Evolutionary conservation across 2,329 filamentous ascomycete species (phyloP).

Genomic region (Pestalotiopsis sp.): DNA sequence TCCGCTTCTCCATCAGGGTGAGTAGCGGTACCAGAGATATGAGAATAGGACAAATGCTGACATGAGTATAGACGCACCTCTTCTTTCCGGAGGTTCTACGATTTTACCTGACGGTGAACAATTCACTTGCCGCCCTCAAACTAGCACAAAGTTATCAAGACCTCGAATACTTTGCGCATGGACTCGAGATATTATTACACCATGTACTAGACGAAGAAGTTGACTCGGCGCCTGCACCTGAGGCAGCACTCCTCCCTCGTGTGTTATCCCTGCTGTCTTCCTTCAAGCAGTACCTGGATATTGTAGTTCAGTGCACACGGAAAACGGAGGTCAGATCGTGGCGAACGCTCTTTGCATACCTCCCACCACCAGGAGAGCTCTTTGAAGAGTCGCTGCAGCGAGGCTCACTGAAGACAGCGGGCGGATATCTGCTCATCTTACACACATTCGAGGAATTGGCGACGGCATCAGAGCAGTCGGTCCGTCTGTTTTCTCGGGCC

Average conservation of each 20-base stretch:
- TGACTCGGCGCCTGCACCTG: constrained; percentile 66
- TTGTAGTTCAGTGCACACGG: constrained; percentile 93
- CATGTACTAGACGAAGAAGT: constrained; percentile 94
- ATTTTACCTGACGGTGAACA: constrained; percentile 74
- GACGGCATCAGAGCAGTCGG: constrained; percentile 74
- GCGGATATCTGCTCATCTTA: constrained; percentile 92
- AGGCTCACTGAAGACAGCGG: constrained; percentile 89
- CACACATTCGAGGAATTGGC: constrained; percentile 78
- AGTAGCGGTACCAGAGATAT: constrained; percentile 35
- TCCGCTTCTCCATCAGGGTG: constrained; percentile 86
- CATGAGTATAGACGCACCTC: constrained; percentile 72
- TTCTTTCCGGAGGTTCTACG: constrained; percentile 88
- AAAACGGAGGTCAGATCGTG: constrained; percentile 96
- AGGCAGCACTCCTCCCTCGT: constrained; percentile 65
- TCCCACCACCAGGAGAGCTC: constrained; percentile 86
- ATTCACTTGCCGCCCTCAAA: constrained; percentile 78
- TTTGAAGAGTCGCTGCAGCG: constrained; percentile 90
- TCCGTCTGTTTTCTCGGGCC: constrained; percentile 78
- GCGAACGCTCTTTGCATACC: constrained; percentile 88
- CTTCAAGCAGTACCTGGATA: constrained; percentile 86
- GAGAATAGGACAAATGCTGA: neutral
- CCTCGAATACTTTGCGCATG: constrained; percentile 90
- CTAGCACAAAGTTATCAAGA: constrained; percentile 84
- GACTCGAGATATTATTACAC: constrained; percentile 88
- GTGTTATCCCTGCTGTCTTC: constrained; percentile 69